Conservation (phyloP, 306 rosid genomes). For the Vicia villosa region DNA sequence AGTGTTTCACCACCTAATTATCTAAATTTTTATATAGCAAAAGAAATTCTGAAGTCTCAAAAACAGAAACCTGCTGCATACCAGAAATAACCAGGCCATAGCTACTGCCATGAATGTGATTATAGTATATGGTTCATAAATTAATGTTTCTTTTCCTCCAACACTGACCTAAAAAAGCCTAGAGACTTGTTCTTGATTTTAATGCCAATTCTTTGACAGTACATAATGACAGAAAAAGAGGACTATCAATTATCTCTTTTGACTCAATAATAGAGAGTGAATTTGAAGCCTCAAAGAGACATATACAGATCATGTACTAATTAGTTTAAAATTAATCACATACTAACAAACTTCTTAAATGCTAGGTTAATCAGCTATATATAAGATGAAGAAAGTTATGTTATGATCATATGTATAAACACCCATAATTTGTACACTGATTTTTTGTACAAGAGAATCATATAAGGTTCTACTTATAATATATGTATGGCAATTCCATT, state of each 20-base stretch:
- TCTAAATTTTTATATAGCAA: background rate
- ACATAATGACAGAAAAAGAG: constrained; percentile 14
- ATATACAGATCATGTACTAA: background rate
- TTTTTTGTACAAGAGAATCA: background rate
- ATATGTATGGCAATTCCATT: background rate
- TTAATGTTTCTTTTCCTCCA: constrained; percentile 6
- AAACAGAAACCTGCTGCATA: constrained; percentile 18
- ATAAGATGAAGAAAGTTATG: constrained; percentile 4
- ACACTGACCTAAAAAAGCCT: constrained; percentile 10
- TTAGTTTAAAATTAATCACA: background rate
- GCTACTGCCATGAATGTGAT: constrained; percentile 19
- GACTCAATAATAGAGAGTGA: background rate
- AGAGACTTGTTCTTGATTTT: background rate
- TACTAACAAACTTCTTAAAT: background rate
- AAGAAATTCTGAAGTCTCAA: background rate
- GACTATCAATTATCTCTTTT: background rate
- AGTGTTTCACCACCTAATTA: too few relatives aligned
- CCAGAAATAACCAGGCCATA: background rate
- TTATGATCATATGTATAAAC: constrained; percentile 4
- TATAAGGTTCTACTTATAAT: background rate
- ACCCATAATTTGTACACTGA: background rate
- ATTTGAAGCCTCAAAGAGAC: constrained; percentile 3
- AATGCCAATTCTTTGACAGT: constrained; percentile 5
- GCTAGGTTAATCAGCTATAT: background rate
- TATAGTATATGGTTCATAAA: background rate